Evolutionary conservation across 495 filamentous ascomycete species (phyloP), one percentile per base, ranked within the genome.

Genomic region (Amniculicola lignicola): DNA sequence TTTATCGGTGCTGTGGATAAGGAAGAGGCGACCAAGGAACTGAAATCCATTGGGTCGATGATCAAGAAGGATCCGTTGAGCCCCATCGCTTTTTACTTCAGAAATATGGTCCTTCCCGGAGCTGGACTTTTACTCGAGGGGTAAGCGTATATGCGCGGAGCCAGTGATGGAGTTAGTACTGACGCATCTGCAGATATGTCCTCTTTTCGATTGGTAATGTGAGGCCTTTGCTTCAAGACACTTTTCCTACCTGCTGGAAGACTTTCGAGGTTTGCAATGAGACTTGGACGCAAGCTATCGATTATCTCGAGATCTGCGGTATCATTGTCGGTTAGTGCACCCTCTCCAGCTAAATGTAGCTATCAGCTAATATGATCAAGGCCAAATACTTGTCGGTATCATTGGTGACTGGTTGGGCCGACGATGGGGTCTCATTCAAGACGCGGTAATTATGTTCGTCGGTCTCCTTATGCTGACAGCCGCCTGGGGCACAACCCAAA

Each of bases 181-280:
- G 21, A 56, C 21, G 11, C 35, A 23, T 29, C 2, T 19, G 1
- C 51, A 75, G 82, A 65, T 95, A 95, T 71, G 89, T 95, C 33
- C 80, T 96, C 25, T 96, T 96, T 80, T 94, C 89, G 50, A 95
- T 96, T 59, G 90, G 90, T 64, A 94, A 92, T 69, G 68, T 95
- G 50, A 82, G 81, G 62, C 86, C 90, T 3, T 75, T 96, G 2
- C 89, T 94, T 62, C 62, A 81, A 52, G 71, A 77, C 4, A 74
- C 79, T 14, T 95, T 89, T 76, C 76, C 80, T 2, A 48, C 61
- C 2, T 96, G 90, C 77, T 96, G 90, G 90, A 75, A 74, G 0
- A 73, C 70, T 2, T 59, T 74, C 51, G 70, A 76, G 3, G 82
- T 77, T 33, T 95, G 90, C 72, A 82, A 83, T 62, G 54, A 74